Conservation (phyloP, 176 grass and related monocot genomes). For the Carex pumila region DNA sequence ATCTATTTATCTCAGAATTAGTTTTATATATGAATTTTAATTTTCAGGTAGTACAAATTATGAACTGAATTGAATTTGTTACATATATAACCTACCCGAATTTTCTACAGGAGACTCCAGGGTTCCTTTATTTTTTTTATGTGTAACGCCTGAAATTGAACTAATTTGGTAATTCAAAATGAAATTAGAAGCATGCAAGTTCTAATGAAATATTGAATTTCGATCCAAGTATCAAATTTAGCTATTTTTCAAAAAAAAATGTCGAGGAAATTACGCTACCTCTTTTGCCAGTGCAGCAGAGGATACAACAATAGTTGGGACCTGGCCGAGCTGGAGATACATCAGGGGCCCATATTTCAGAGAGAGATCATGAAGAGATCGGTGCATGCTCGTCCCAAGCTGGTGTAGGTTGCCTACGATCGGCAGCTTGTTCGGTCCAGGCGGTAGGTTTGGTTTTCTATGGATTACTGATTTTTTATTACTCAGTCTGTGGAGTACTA, state of each 20-base stretch:
- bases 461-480: neutral
- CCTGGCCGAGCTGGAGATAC: conserved; percentile 6
- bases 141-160: neutral
- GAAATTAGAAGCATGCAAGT: neutral
- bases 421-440: conserved; percentile 15
- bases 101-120: neutral
- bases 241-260: neutral
- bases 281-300: conserved; percentile 14
- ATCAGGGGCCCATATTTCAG: conserved; percentile 11
- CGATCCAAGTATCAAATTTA: neutral
- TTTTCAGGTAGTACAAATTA: too few relatives aligned
- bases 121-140: neutral
- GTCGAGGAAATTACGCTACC: neutral
- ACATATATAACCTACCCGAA: too few relatives aligned
- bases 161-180: neutral
- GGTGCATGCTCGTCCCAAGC: conserved; percentile 2
- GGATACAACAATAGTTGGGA: conserved; percentile 14
- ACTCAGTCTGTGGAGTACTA: neutral
- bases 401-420: conserved; percentile 25
- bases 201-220: neutral
- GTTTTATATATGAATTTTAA: too few relatives aligned
- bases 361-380: conserved; percentile 4
- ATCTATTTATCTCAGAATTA: too few relatives aligned
- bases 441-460: neutral
- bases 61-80: too few relatives aligned